These are phyloP conservation scores for Coemansia sp. DNA, from an alignment of 192 early-diverging fungal species.

Conservation along the genomic window DNA sequence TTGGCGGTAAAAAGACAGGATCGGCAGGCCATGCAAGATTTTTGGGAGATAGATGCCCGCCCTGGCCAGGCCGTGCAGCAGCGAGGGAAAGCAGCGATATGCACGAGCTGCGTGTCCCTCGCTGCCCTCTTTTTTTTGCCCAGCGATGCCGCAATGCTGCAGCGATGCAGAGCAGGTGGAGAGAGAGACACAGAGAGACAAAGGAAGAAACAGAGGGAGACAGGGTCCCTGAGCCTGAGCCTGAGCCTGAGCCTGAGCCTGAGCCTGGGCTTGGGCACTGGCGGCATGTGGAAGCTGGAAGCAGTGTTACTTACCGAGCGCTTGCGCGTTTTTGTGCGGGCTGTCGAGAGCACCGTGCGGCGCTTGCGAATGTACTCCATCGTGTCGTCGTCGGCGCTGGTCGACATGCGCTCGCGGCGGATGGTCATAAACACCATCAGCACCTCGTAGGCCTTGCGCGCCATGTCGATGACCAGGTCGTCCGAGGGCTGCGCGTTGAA, in stretches of 20 bases:
- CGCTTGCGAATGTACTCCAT: constrained; percentile 59
- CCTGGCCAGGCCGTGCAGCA: background rate
- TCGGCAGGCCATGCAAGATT: background rate
- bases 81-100: background rate
- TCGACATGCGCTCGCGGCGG: constrained; percentile 50
- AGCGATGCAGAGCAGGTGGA: background rate
- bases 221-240: too few species aligned
- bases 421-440: constrained; percentile 55
- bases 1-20: constrained; percentile 4
- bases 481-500: constrained; percentile 54
- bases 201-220: background rate
- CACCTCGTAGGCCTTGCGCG: constrained; percentile 54
- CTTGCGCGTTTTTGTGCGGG: constrained; percentile 45
- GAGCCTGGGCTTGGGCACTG: too few species aligned
- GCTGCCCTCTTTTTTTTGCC: background rate
- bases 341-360: constrained; percentile 52
- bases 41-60: background rate
- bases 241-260: too few species aligned
- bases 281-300: background rate
- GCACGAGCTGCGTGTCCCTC: background rate
- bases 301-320: constrained; percentile 44
- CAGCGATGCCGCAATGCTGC: background rate
- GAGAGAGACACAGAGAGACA: background rate
- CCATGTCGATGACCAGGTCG: constrained; percentile 56
- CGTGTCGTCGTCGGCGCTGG: constrained; percentile 48